Evolutionary conservation across 805 yeast species (phyloP), one percentile per base, ranked within the genome.

Genomic region (Spathaspora passalidarum): DNA sequence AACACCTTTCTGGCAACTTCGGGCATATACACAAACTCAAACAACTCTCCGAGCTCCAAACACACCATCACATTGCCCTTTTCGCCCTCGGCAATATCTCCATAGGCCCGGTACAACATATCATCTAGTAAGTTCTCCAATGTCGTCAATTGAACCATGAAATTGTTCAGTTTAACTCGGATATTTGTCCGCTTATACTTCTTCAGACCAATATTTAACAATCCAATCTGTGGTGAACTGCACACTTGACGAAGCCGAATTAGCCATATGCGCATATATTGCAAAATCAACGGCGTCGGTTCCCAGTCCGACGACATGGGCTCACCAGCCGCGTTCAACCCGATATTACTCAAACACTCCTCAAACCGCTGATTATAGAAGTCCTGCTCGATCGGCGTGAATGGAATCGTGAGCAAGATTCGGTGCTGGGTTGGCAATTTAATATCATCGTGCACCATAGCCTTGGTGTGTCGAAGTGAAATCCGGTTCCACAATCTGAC

Each of bases 381-480:
- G 57, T 88, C 89, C 57, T 86, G 86, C 60, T 94, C 99, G 17
- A 94, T 79, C 0, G 88, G 82, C 2, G 86, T 82, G 61, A 94
- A 86, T 2, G 90, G 88, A 16, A 88, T 72, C 1, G 87, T 75
- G 41, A 94, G 63, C 39, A 90, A 68, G 8, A 82, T 72, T 43
- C 96, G 73, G 3, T 75, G 73, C 60, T 94, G 99, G 0, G 81
- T 80, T 0, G 99, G 99, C 8, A 94, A 69, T 35, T 72, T 60
- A 13, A 94, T 81, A 55, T 92, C 95, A 39, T 79, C 75, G 29
- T 80, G 78, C 0, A 94, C 96, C 84, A 86, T 82, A 11, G 81
- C 76, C 56, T 89, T 90, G 0, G 96, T 86, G 59, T 94, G 98
- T 29, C 99, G 69, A 8, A 91, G 61, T 14, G 88, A 78, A 5